Evolutionary conservation across 2,329 filamentous ascomycete species (phyloP), one percentile per base, ranked within the genome.

Genomic region (Ophiostoma angusticollis): DNA sequence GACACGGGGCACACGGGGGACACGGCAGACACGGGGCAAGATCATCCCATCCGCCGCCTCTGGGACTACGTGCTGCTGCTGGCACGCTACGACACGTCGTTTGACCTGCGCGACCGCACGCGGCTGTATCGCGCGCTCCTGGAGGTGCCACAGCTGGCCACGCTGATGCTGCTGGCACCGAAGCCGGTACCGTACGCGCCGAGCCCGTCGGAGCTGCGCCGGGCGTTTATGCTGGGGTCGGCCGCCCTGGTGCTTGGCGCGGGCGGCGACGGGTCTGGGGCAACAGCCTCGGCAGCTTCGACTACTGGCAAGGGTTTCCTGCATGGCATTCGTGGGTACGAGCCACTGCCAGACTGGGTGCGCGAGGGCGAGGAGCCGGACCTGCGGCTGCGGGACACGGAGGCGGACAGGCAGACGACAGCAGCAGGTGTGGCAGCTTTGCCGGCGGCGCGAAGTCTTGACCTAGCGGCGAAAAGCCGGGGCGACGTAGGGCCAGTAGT

Each of bases 141-240:
- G 2, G 71, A 76, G 4, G 77, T 83, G 5, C 84, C 87, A 1
- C 85, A 96, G 56, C 73, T 98, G 13, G 91, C 91, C 3, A 86
- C 82, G 1, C 68, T 98, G 12, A 81, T 96, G 56, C 76, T 98
- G 1, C 72, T 96, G 2, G 91, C 91, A 0, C 87, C 91, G 0
- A 98, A 98, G 56, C 89, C 91, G 0, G 85, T 91, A 0, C 91
- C 91, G 0, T 84, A 93, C 44, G 81, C 83, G 0, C 86, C 86
- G 0, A 93, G 84, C 43, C 91, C 91, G 1, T 93, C 84, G 0
- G 87, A 94, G 54, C 78, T 74, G 3, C 74, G 87, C 24, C 84
- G 79, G 47, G 79, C 76, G 1, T 80, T 89, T 42, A 67, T 80
- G 1, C 68, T 98, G 0, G 91, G 91, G 9, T 91, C 84, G 3